Evolutionary conservation across 441 rosid genomes (phyloP), one percentile per base, ranked within the genome.

Genomic region (Arabidopsis hybrid): DNA sequence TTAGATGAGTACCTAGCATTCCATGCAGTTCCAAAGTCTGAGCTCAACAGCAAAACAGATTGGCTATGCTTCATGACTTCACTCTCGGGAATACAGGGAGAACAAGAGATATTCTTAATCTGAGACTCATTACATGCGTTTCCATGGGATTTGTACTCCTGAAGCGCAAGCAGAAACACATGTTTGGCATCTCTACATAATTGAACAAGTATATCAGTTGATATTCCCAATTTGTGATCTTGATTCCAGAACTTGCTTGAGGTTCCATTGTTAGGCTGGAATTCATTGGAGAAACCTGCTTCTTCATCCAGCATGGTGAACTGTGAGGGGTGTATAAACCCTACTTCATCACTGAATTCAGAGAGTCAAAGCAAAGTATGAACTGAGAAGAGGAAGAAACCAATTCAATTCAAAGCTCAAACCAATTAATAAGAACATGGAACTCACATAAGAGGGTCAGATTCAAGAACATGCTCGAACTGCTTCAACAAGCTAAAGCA

Each of bases 11-110:
- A 93, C 99, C 99, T 90, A 31, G 91, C 83, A 78, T 90, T 95
- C 98, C 99, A 95, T 5, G 97, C 97, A 59, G 95, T 91, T 46
- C 80, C 88, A 38, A 86, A 93, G 81, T 95, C 98, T 68, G 89
- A 83, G 83, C 97, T 93, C 43, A 93, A 82, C 85, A 95, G 72
- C 79, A 95, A 67, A 78, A 93, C 56, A 5, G 93, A 87, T 79
- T 73, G 87, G 78, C 98, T 88, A 78, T 90, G 97, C 82, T 79
- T 88, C 97, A 89, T 83, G 57, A 90, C 85, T 51, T 83, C 84
- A 52, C 57, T 63, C 74, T 80, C 95, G 16, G 76, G 60, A 61
- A 51, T 60, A 53, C 39, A n/a, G 52, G 56, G n/a, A 26, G 74
- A 64, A 63, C 76, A 75, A 35, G 73, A 40, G 58, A 45, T 64